Base-by-base conservation (phyloP, 495 filamentous ascomycete species). In the Patellaria atrata region DNA sequence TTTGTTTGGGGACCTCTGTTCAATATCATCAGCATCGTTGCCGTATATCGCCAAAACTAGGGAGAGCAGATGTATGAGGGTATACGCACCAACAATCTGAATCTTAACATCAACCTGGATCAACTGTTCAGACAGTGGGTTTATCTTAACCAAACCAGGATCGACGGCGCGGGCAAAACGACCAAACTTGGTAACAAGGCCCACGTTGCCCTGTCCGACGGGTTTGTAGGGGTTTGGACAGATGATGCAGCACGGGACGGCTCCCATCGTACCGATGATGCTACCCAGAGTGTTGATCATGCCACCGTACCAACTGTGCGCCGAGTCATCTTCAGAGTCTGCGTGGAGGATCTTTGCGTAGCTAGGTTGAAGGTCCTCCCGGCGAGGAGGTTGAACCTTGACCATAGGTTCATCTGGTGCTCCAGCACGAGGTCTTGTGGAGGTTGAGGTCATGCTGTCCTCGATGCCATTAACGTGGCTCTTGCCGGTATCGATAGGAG, bases 51-150 rank as follows among this genome's bases (percentile, higher is more conserved):
- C 12, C 23, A 15, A 16, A 10, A 10, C 22, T 1, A 15, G 28
- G 5, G 3, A 3, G 4, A 38, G 14, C 12, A 18, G 4, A 1
- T 30, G 9, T 20, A 28, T 22, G 27, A 19, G 33, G 20, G 13
- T 31, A 16, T 27, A 64, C 70, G 37, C 67, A 73, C 68, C 75
- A 55, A 85, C 85, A 47, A 94, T 92, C 61, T 99, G 89, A 48
- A 96, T 94, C 73, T 94, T 96, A 57, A 99, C 89, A 56, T 99
- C 89, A 44, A 99, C 81, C 43, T 87, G 79, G 44, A 78, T 79
- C 16, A 99, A 68, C 28, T 65, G 70, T 64, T 99, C 89, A 45
- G 76, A 83, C 30, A 96, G 73, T n/a, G 85, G 85, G 63, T 99
- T 99, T 63, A 99, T 73, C 66, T 92, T 93, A 54, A 94, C 85